A percentile compares a stretch with the other conserved stretches of the same genome.
Conservation (phyloP, 306 rosid species). For the Albizia julibrissin region DNA sequence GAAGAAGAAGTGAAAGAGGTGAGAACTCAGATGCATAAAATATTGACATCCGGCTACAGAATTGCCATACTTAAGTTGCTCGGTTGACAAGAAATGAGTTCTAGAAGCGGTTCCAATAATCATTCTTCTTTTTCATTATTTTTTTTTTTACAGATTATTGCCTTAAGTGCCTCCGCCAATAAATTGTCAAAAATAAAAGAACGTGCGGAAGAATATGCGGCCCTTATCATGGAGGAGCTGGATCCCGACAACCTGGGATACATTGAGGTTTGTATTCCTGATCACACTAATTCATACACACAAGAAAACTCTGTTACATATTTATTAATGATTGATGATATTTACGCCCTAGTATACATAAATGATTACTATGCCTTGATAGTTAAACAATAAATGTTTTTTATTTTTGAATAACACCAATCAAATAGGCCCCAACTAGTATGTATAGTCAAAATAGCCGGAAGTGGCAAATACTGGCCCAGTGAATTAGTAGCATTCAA, state of each 20-base stretch:
- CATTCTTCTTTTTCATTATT: neutral
- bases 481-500: neutral
- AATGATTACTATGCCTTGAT: too few species aligned
- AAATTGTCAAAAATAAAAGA: constrained; percentile 73
- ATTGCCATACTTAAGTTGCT: neutral
- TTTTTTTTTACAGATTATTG: constrained; percentile 53
- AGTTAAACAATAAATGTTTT: too few species aligned
- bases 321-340: too few species aligned
- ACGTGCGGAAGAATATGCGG: constrained; percentile 85
- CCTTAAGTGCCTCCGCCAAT: constrained; percentile 81
- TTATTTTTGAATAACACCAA: too few species aligned
- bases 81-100: neutral
- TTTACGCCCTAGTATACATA: too few species aligned
- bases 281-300: neutral
- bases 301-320: neutral
- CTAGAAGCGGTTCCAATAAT: neutral
- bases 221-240: constrained; percentile 89
- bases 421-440: neutral
- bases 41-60: neutral
- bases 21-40: neutral
- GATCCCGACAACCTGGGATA: constrained; percentile 77
- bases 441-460: neutral
- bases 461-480: neutral
- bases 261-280: constrained; percentile 57
- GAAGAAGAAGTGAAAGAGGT: constrained; percentile 89